Conservation (phyloP, 352 stramenopile genomes). For the Chrysophaeum taylorii region DNA sequence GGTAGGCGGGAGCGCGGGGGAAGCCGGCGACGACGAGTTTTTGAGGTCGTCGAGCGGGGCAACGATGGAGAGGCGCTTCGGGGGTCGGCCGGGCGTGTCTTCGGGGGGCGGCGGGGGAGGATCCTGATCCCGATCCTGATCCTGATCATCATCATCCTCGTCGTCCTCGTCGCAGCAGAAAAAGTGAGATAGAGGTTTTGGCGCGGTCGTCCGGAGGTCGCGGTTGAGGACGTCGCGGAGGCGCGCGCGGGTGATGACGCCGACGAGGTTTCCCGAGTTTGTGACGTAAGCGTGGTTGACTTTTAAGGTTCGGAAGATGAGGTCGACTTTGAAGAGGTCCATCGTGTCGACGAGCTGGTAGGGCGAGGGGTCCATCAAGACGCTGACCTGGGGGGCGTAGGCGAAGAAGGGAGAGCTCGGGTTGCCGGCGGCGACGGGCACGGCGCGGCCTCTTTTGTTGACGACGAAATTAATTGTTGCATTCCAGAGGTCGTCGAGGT, state of each 20-base stretch:
- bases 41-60: too few relatives aligned
- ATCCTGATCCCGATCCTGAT: too few relatives aligned
- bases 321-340: slow-evolving; percentile 41
- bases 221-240: slow-evolving; percentile 24
- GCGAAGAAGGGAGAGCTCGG: background rate
- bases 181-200: too few relatives aligned
- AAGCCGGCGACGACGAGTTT: too few relatives aligned
- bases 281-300: slow-evolving; percentile 72
- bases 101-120: too few relatives aligned
- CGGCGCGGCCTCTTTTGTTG: background rate
- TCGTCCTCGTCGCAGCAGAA: too few relatives aligned
- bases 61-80: too few relatives aligned
- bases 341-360: slow-evolving; percentile 23
- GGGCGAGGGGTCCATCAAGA: slow-evolving; percentile 21
- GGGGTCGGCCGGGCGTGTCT: too few relatives aligned
- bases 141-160: too few relatives aligned
- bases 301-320: slow-evolving; percentile 73
- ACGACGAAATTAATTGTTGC: background rate
- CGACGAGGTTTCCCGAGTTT: slow-evolving; percentile 57
- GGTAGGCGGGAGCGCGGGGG: too few relatives aligned
- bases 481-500: background rate
- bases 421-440: background rate
- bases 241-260: slow-evolving; percentile 57
- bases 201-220: background rate
- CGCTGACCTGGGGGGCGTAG: background rate